Evolutionary conservation across 1,139 yeast genomes (phyloP), one percentile per base, ranked within the genome.

Genomic region (Candida sp.): DNA sequence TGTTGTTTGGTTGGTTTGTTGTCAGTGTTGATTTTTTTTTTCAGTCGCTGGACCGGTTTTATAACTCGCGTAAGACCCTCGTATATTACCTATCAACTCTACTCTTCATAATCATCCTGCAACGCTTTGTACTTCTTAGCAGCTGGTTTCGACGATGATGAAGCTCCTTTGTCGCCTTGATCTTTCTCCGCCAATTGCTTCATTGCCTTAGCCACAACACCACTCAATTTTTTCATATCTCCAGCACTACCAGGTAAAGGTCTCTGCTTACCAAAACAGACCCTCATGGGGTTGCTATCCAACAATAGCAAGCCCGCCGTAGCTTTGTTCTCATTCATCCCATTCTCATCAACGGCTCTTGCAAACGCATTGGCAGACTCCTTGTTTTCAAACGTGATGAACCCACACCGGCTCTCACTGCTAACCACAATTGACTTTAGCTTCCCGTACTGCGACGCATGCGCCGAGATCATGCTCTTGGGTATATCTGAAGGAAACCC

Each of bases 401-500:
- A 89, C 1, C 91, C 97, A 61, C 89, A 83, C 49, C 80, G 75
- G 2, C 93, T 88, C 26, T 73, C 72, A 56, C 85, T 90, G 28
- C 83, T 76, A n/a, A 88, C 68, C 7, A 78, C 75, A 34, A 84
- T 63, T 7, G 83, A 67, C 54, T 79, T 77, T 12, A 86, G 57
- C 37, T 73, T 70, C 0, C 88, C 88, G 52, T 63, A 68, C 48
- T 61, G 55, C 22, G 70, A 70, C 50, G 84, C 84, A 59, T 68
- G 75, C 7, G 80, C 81, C 8, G 83, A 67, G 11, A 90, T 68
- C 42, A 71, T 68, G 59, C 83, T 84, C 56, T 85, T 91, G 0
- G 93, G 86, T n/a, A 85, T 63, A n/a, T 81, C 84, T 12, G 81
- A 81, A 46, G 78, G 83, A 26, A 89, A 72, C 0, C 96, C 96